phyloP scores from a whole-genome alignment of 75 land plant genomes.

The Sequoia sempervirens region DNA sequence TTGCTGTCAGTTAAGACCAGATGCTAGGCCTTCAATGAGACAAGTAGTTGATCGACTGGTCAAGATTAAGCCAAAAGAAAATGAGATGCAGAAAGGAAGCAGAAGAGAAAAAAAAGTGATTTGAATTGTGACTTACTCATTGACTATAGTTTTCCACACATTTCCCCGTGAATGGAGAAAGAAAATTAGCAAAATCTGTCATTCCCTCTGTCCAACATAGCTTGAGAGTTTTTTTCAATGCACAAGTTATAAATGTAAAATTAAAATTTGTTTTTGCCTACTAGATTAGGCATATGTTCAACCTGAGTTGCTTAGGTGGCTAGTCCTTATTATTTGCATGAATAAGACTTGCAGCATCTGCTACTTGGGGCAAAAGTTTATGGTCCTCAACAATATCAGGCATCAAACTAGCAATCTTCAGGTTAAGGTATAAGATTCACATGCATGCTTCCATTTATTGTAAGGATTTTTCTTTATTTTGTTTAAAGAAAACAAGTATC shows the following conservation, averaged over 20 bases:
- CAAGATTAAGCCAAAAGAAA: conserved; percentile 4
- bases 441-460: background rate
- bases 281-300: background rate
- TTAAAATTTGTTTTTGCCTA: background rate
- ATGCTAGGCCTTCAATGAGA: conserved; percentile 40
- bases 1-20: conserved; percentile 25
- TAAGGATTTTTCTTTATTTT: background rate
- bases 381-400: too few relatives aligned
- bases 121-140: background rate
- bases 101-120: background rate
- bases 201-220: background rate
- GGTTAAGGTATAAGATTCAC: background rate
- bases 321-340: background rate
- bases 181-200: background rate
- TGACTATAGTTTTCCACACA: too few relatives aligned
- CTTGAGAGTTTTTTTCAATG: background rate
- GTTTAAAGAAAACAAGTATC: background rate
- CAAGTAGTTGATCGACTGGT: conserved; percentile 26
- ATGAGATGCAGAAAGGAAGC: background rate
- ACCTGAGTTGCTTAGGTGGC: background rate
- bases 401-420: too few relatives aligned
- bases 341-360: background rate
- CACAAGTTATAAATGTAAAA: background rate
- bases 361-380: background rate
- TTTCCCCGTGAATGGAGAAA: background rate